Evolutionary conservation across 2,329 filamentous ascomycete species (phyloP).

Genomic region (Cyclaneusma minus): DNA sequence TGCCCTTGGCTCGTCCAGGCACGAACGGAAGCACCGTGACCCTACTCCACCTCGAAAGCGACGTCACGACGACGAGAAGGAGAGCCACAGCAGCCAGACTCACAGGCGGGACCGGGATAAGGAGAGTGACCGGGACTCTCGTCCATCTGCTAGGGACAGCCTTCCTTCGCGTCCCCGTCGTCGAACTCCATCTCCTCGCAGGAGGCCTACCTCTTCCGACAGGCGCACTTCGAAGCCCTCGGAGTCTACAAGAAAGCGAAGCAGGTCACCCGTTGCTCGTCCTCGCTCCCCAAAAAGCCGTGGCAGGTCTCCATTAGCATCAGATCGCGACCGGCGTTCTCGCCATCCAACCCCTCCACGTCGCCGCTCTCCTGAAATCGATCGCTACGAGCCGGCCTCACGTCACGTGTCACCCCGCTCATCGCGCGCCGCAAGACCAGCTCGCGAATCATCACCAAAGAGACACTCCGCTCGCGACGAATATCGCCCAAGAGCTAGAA

Average conservation of each 20-base stretch:
- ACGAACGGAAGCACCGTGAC: slow-evolving; percentile 13
- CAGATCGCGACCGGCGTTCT: too few relatives aligned
- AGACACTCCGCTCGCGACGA: slow-evolving; percentile 14
- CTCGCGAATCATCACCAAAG: slow-evolving; percentile 11
- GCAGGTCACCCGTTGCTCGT: too few relatives aligned
- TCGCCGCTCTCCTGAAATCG: slow-evolving; percentile 13
- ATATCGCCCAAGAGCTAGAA: slow-evolving; percentile 11
- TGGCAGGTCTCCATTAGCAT: not conserved
- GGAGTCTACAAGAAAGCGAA: too few relatives aligned
- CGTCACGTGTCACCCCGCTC: slow-evolving; percentile 15
- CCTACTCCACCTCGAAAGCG: slow-evolving; percentile 14
- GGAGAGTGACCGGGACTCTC: too few relatives aligned
- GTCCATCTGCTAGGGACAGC: too few relatives aligned
- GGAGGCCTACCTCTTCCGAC: too few relatives aligned
- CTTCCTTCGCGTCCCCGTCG: too few relatives aligned
- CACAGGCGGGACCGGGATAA: not conserved
- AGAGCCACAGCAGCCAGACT: not conserved
- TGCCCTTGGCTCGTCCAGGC: slow-evolving; percentile 6
- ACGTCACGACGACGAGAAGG: not conserved
- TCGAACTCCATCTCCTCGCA: too few relatives aligned
- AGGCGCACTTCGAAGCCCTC: too few relatives aligned
- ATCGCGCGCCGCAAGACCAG: slow-evolving; percentile 10
- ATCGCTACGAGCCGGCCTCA: slow-evolving; percentile 14
- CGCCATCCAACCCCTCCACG: slow-evolving; percentile 8
- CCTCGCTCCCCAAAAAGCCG: not conserved